phyloP scores from a whole-genome alignment of 768 basidiomycete species.

The Tricholoma terreum region DNA sequence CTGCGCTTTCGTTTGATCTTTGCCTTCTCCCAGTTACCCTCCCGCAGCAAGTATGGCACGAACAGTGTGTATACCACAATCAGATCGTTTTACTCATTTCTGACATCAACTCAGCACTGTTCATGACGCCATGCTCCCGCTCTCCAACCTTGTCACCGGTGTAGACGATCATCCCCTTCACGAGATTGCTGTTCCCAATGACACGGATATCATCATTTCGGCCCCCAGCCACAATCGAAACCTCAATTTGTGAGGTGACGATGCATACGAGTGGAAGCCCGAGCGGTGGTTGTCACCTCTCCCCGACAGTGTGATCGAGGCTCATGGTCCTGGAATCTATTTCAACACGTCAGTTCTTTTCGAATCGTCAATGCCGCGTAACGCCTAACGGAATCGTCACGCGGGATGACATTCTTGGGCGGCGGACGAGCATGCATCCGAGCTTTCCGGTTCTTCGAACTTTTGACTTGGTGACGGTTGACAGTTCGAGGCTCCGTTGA shows the following conservation, averaged over 20 bases:
- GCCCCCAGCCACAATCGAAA: constrained; percentile 29
- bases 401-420: constrained; percentile 45
- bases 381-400: background rate
- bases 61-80: background rate
- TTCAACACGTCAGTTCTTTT: constrained; percentile 33
- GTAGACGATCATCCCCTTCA: constrained; percentile 27
- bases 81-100: background rate
- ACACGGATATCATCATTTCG: constrained; percentile 29
- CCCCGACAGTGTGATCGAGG: constrained; percentile 14
- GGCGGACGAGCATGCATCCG: constrained; percentile 46
- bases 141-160: constrained; percentile 28
- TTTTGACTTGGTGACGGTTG: background rate
- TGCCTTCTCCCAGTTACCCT: background rate
- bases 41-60: background rate
- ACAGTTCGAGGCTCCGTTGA: constrained; percentile 54
- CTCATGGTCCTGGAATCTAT: constrained; percentile 32
- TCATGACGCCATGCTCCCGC: constrained; percentile 31
- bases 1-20: background rate
- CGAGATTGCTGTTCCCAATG: constrained; percentile 28
- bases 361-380: background rate
- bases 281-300: constrained; percentile 22
- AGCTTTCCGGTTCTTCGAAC: constrained; percentile 10
- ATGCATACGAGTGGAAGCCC: constrained; percentile 22
- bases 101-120: constrained; percentile 20
- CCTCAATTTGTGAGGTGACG: constrained; percentile 26